Evolutionary conservation across 2,329 filamentous ascomycete species (phyloP), one percentile per base, ranked within the genome.

Genomic region (Monosporascus sp.): DNA sequence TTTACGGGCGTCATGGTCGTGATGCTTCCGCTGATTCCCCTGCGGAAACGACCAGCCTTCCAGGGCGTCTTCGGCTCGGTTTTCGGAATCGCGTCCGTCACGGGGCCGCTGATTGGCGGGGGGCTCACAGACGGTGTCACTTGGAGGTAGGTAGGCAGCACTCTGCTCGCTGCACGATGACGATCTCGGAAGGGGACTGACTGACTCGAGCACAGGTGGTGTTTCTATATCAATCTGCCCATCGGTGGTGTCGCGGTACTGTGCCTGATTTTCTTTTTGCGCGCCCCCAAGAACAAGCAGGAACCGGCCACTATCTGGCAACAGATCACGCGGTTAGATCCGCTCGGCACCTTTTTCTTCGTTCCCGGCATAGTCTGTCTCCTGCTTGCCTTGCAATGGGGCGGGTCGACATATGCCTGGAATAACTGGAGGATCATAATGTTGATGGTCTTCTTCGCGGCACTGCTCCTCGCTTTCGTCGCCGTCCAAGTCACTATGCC

Each of bases 331-430:
- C 76, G 79, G 0, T 55, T 66, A 50, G 82, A 86, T 53, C 81
- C 80, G 0, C 63, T 85, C 1, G 84, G 84, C 26, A 84, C 80
- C 7, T 62, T 79, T 16, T 76, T 85, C 65, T 81, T 87, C 57
- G 67, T 87, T 17, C 82, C 84, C 0, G 76, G 76, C 35, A 75
- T 85, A 40, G 73, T 85, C 16, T 82, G 76, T 56, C 78, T 87
- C 38, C 68, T 87, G 3, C 70, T 88, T 5, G 84, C 84, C 1
- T 71, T 88, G 37, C 80, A 87, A 61, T 87, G 82, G 83, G 82
- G 81, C 50, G 82, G 82, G 3, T 68, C 66, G 14, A 61, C 57
- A 4, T 68, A 82, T 58, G 56, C 70, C 0, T 85, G 81, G 82
- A 69, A 64, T 40, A 74, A 70, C 57, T 77, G 76, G 70, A 75